These are phyloP conservation scores for Aspergillus amoenus DNA, from an alignment of 2,329 filamentous ascomycete species.

Conservation along the genomic window DNA sequence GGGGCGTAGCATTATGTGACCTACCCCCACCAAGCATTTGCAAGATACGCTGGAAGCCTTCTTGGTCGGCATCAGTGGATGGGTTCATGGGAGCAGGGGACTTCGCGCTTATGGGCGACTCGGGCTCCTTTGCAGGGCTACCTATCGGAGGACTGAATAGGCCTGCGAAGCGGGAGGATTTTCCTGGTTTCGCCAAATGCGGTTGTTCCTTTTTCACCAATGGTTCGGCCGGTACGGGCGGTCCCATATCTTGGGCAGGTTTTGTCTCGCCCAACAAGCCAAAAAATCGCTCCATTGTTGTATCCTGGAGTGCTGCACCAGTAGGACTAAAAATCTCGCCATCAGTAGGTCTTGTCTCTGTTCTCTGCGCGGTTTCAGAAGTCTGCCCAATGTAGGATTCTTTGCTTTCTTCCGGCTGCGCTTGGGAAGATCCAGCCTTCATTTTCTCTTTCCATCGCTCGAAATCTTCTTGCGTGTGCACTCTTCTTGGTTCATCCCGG, in stretches of 20 bases:
- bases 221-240: slow-evolving; percentile 39
- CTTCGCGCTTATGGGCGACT: slow-evolving; percentile 24
- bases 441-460: slow-evolving; percentile 92
- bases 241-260: slow-evolving; percentile 38
- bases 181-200: slow-evolving; percentile 55
- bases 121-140: slow-evolving; percentile 47
- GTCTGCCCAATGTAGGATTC: slow-evolving; percentile 30
- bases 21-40: slow-evolving; percentile 70
- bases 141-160: slow-evolving; percentile 67
- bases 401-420: slow-evolving; percentile 46
- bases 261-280: slow-evolving; percentile 56
- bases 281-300: slow-evolving; percentile 77
- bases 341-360: slow-evolving; percentile 42
- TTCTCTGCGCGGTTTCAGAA: slow-evolving; percentile 31
- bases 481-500: slow-evolving; percentile 65
- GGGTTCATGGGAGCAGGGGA: slow-evolving; percentile 30
- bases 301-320: slow-evolving; percentile 64
- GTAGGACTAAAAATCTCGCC: slow-evolving; percentile 54
- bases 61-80: slow-evolving; percentile 67
- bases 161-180: slow-evolving; percentile 82
- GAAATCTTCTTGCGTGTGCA: slow-evolving; percentile 85
- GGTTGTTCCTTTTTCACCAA: slow-evolving; percentile 42
- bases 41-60: slow-evolving; percentile 79
- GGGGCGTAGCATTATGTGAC: slow-evolving; percentile 46
- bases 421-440: slow-evolving; percentile 62